phyloP scores from a whole-genome alignment of 2,329 filamentous ascomycete genomes.

The Stemphylium beticola region DNA sequence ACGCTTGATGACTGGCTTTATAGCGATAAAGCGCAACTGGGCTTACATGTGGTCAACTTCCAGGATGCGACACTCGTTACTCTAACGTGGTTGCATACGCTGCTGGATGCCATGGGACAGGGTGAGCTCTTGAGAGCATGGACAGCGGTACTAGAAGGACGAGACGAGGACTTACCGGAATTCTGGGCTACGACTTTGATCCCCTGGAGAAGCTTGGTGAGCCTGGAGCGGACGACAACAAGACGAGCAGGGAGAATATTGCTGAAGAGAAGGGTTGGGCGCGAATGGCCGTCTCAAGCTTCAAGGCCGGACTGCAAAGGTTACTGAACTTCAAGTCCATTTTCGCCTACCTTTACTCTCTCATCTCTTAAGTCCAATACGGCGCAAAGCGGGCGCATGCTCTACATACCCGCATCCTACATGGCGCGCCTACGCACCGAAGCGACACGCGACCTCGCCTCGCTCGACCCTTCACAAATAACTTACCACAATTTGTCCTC shows the following conservation, averaged over 20 bases:
- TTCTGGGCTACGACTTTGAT: constrained; percentile 29
- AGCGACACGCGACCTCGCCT: constrained; percentile 4
- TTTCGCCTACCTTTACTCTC: constrained; percentile 21
- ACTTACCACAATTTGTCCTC: constrained; percentile 1
- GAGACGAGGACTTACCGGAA: constrained; percentile 24
- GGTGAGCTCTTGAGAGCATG: constrained; percentile 27
- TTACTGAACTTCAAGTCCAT: constrained; percentile 14
- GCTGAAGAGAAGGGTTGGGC: constrained; percentile 10
- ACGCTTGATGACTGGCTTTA: constrained; percentile 26
- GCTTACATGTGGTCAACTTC: constrained; percentile 29
- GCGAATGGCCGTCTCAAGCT: background rate
- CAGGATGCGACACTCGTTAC: constrained; percentile 31
- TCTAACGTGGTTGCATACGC: constrained; percentile 30
- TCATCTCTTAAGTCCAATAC: constrained; percentile 9
- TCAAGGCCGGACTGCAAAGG: constrained; percentile 4
- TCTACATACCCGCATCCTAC: constrained; percentile 25
- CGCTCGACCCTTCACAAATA: constrained; percentile 3
- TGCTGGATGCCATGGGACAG: constrained; percentile 30
- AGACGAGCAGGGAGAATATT: background rate
- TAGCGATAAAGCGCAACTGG: constrained; percentile 28
- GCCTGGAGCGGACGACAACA: background rate
- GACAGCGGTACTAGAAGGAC: constrained; percentile 30
- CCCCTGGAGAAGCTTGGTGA: constrained; percentile 21
- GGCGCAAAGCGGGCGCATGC: constrained; percentile 1
- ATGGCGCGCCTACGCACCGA: constrained; percentile 9